phyloP scores from a whole-genome alignment of 1,284 basidiomycete species.

The Irpex sp. region DNA sequence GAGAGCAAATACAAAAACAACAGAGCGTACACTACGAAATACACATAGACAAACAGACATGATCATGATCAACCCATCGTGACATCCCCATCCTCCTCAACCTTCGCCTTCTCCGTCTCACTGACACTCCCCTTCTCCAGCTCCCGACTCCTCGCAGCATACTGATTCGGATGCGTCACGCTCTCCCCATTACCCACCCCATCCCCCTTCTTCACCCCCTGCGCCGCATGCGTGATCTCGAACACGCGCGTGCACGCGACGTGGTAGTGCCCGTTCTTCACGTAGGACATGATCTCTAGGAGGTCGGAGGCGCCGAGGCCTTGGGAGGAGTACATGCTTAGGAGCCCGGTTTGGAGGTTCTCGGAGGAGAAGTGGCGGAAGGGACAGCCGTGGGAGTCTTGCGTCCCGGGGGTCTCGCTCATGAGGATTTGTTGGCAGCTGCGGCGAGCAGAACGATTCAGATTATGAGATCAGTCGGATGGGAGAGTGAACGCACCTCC shows the following conservation, averaged over 20 bases:
- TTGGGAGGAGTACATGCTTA: constrained; percentile 69
- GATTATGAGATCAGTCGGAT: too few species aligned
- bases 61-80: constrained; percentile 22
- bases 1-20: not conserved
- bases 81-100: constrained; percentile 32
- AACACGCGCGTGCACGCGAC: constrained; percentile 97
- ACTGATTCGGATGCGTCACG: constrained; percentile 94
- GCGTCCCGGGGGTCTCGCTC: constrained; percentile 68
- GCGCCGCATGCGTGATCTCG: constrained; percentile 83
- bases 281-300: constrained; percentile 82
- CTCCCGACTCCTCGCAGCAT: constrained; percentile 67
- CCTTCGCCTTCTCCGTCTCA: constrained; percentile 24
- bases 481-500: constrained; percentile 62
- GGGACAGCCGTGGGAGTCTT: constrained; percentile 89
- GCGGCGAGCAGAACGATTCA: constrained; percentile 16
- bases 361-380: constrained; percentile 89
- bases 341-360: constrained; percentile 79
- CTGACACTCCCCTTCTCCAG: constrained; percentile 50
- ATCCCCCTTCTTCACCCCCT: constrained; percentile 84
- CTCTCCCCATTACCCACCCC: constrained; percentile 87
- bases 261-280: constrained; percentile 87
- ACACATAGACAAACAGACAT: too few species aligned
- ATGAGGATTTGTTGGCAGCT: constrained; percentile 93
- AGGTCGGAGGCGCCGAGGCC: constrained; percentile 66
- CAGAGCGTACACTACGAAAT: not conserved